phyloP scores from a whole-genome alignment of 2,329 filamentous ascomycete genomes.

The Alternaria alternata region DNA sequence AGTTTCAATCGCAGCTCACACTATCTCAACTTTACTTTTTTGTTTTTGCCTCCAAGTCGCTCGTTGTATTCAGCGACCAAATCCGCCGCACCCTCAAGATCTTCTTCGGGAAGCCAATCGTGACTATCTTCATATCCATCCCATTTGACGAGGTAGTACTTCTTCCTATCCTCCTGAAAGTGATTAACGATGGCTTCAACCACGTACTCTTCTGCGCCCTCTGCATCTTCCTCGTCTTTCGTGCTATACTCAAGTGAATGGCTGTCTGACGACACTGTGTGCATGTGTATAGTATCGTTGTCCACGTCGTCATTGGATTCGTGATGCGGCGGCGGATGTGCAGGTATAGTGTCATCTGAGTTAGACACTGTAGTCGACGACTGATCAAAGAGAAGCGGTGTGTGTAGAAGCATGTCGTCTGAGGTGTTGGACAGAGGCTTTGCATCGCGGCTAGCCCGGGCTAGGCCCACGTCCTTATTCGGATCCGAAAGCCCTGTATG shows the following conservation, averaged over 20 bases:
- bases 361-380: not conserved
- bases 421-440: constrained; percentile 15
- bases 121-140: constrained; percentile 40
- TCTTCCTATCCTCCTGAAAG: constrained; percentile 26
- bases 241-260: not conserved
- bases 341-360: constrained; percentile 10
- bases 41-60: constrained; percentile 16
- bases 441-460: constrained; percentile 5
- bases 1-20: not conserved
- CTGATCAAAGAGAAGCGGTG: not conserved
- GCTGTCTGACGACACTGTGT: not conserved
- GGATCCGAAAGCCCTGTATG: constrained; percentile 14
- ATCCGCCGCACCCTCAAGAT: constrained; percentile 38
- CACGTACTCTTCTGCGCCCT: constrained; percentile 36
- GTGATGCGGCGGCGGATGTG: not conserved
- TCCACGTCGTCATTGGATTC: no score
- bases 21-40: not conserved
- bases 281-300: not conserved
- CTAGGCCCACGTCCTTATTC: constrained; percentile 8
- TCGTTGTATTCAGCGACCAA: constrained; percentile 38
- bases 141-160: constrained; percentile 48
- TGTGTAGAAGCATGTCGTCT: not conserved
- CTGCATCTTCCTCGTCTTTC: constrained; percentile 7
- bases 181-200: constrained; percentile 43
- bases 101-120: constrained; percentile 43